These are phyloP conservation scores for Phyllosticta ampelicida DNA, from an alignment of 2,329 filamentous ascomycete genomes.

Conservation along the genomic window DNA sequence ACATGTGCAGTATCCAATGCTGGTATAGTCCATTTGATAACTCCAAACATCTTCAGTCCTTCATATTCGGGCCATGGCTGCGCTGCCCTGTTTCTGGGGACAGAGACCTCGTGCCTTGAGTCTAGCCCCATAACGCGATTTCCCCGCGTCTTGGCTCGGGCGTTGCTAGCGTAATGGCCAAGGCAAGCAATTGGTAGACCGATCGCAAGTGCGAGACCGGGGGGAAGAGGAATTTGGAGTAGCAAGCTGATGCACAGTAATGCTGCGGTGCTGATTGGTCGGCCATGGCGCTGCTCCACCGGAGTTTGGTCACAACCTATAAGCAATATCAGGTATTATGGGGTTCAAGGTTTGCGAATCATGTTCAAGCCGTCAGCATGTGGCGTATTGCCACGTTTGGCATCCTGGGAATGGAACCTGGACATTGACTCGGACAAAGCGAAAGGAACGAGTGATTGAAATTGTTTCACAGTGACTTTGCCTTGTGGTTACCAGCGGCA, in stretches of 20 bases:
- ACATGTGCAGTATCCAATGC: background rate
- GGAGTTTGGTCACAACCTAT: background rate
- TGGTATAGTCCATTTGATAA: background rate
- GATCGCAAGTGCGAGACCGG: background rate
- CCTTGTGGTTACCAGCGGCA: background rate
- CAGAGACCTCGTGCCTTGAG: background rate
- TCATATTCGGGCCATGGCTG: background rate
- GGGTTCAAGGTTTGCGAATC: too few species aligned
- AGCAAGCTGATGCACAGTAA: background rate
- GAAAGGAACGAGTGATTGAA: too few species aligned
- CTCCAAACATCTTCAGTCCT: background rate
- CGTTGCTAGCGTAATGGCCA: background rate
- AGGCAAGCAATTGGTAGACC: background rate
- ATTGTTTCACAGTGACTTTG: too few species aligned
- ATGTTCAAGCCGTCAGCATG: background rate
- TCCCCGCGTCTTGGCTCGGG: background rate
- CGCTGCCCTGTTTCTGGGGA: background rate
- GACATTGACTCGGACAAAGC: too few species aligned
- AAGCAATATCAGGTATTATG: background rate
- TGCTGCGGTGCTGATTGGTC: background rate
- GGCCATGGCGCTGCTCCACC: background rate
- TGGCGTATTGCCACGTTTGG: too few species aligned
- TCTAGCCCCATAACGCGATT: background rate
- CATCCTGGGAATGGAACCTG: too few species aligned
- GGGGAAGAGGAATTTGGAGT: background rate